Evolutionary conservation across 768 basidiomycete species (phyloP).

Genomic region (Pulveroboletus frians): DNA sequence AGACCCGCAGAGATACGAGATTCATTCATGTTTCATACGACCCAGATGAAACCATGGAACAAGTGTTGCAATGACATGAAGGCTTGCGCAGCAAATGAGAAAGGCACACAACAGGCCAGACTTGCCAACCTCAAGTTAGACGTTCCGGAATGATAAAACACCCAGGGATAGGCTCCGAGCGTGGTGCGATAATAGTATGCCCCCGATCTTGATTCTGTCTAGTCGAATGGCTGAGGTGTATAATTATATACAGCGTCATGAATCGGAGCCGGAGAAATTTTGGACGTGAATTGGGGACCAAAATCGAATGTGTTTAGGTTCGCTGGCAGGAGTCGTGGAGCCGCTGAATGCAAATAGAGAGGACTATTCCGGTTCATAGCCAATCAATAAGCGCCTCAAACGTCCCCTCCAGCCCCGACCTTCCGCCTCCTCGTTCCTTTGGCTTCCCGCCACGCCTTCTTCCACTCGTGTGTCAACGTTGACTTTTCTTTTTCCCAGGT

Average conservation of each 20-base stretch:
- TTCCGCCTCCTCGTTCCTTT: slow-evolving; percentile 57
- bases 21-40: not conserved
- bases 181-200: not conserved
- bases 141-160: not conserved
- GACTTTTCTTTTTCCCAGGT: slow-evolving; percentile 68
- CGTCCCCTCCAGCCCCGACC: slow-evolving; percentile 38
- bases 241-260: not conserved
- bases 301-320: not conserved
- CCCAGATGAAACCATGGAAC: not conserved
- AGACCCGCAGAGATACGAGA: not conserved
- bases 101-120: not conserved
- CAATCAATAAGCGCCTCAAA: slow-evolving; percentile 8
- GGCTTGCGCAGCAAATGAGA: not conserved
- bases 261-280: not conserved
- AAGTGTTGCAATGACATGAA: not conserved
- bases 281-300: not conserved
- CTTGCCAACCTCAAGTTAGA: not conserved
- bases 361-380: too few species aligned
- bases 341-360: not conserved
- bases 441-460: slow-evolving; percentile 70
- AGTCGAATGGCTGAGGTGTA: not conserved
- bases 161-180: not conserved
- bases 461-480: slow-evolving; percentile 72
- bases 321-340: not conserved
- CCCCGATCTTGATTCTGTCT: not conserved